These are phyloP conservation scores for Magnusiomyces ingens DNA, from an alignment of 1,139 yeast species.

Conservation along the genomic window DNA sequence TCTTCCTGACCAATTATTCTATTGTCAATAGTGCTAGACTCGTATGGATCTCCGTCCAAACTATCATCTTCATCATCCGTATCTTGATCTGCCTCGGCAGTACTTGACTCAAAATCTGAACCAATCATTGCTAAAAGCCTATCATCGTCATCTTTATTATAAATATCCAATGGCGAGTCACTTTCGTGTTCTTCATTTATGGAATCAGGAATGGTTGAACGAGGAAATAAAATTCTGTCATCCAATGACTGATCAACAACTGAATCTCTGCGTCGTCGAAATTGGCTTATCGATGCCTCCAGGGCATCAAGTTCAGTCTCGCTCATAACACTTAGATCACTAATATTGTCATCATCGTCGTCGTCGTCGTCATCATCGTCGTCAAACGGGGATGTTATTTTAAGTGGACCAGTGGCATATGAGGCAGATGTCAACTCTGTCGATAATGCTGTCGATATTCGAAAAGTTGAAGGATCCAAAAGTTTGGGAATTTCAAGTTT, in stretches of 20 bases:
- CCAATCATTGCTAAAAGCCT: slow-evolving; percentile 22
- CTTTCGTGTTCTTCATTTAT: slow-evolving; percentile 10
- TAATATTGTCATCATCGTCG: slow-evolving; percentile 12
- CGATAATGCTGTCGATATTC: slow-evolving; percentile 9
- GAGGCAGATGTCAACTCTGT: too few species aligned
- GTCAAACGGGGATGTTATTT: background rate
- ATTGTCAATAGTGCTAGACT: slow-evolving; percentile 4
- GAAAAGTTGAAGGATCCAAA: slow-evolving; percentile 21
- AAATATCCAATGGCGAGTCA: slow-evolving; percentile 12
- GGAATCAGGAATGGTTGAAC: slow-evolving; percentile 9
- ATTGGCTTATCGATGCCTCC: slow-evolving; percentile 9
- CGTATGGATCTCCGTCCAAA: slow-evolving; percentile 7
- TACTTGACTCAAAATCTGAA: slow-evolving; percentile 18
- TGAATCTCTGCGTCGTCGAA: slow-evolving; percentile 17
- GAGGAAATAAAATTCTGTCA: slow-evolving; percentile 18
- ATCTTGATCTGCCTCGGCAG: slow-evolving; percentile 29
- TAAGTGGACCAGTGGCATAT: background rate
- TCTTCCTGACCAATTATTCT: background rate
- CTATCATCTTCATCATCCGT: slow-evolving; percentile 25
- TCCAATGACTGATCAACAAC: slow-evolving; percentile 21
- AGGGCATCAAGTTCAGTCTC: slow-evolving; percentile 12
- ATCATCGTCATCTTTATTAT: slow-evolving; percentile 25
- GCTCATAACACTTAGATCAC: slow-evolving; percentile 14
- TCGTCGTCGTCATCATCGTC: background rate
- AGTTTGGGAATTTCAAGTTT: slow-evolving; percentile 22